Evolutionary conservation across 164 flowering plant genomes (phyloP), one percentile per base, ranked within the genome.

Genomic region (Echeveria elegans): DNA sequence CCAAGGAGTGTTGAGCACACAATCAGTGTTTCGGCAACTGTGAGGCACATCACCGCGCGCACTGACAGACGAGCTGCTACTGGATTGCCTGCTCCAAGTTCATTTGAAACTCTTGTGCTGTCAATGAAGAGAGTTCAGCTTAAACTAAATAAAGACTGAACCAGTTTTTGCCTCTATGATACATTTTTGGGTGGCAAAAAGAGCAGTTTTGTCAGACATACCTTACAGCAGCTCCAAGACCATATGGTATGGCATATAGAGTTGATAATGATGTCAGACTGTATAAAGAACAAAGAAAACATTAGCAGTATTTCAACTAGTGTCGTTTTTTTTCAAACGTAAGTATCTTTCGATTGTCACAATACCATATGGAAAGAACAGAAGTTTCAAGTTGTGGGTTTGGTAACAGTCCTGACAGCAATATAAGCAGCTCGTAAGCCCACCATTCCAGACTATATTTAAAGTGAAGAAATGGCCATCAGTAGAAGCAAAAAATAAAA

Each of bases 91-190:
- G 92, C 92, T 71, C 98, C 98, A 47, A 93, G 73, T 72, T 85
- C 96, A 74, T 93, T 93, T 43, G 98, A 87, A 65, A 93, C 86
- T 72, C 96, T 79, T 3, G 97, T 94, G 78, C 97, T 93, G 75
- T 16, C 30, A 12, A 58, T 70, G 23, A 48, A 48, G 53, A 48
- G 18, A 26, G 61, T 24, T 45, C 18, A 53, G 16, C 5, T 4
- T 26, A n/a, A 68, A 47, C 32, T 26, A 15, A 21, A 11, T 52
- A 47, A 14, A 11, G 40, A 8, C 34, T 43, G 14, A 48, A 29
- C 8, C 12, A 38, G 41, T 14, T 8, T 8, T 15, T 59, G 31
- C 28, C 43, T 26, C 5, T 6, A 2, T 53, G 48, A 30, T 16
- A 34, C 21, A 38, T n/a, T 32, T 19, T 21, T 26, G 19, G 26